Base-by-base conservation (phyloP, 345 rosid species). In the Rhodamnia rubescens region DNA sequence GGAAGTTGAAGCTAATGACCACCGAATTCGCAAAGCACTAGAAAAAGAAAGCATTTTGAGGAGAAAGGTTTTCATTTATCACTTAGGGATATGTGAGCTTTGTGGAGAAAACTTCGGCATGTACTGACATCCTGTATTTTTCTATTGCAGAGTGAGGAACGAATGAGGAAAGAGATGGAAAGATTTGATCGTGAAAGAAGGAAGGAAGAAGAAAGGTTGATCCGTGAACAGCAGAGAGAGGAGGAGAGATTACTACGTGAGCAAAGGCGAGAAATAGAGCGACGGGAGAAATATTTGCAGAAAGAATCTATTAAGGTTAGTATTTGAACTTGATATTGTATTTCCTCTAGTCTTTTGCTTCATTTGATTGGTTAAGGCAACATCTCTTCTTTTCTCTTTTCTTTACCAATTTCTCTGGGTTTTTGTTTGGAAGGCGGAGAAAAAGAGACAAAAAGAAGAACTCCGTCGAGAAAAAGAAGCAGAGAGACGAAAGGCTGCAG, bases 141-240 rank as follows among this genome's bases (percentile, higher is more conserved):
- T 89, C 47, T 83, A 88, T 85, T 20, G 53, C 86, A 98, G 99
- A 93, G 82, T 91, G 99, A 98, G 89, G 99, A 98, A 85, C 93
- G 95, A 83, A 87, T 92, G 91, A 94, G 29, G 90, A 98, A 94
- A 90, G 99, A 95, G 88, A 95, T 95, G 95, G 98, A 98, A 90
- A 96, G 91, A 90, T 91, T 82, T 81, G 99, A 94, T 84, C 99
- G 99, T 88, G 99, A 98, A 91, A 94, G 97, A 91, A 90, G 94
- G 86, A 98, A 98, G 85, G 99, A 98, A 91, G 98, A 96, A 89
- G 99, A 98, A 90, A 94, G 94, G 88, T 88, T 95, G 92, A 86
- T 96, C 89, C 99, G 99, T 90, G 99, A 98, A 91, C 94, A 91
- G 90, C 95, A 94, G 86, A 91, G 94, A 82, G 99, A 98, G 89